Evolutionary conservation across 352 stramenopile genomes (phyloP), one percentile per base, ranked within the genome.

Genomic region (Phytophthora macrochlamydospora): DNA sequence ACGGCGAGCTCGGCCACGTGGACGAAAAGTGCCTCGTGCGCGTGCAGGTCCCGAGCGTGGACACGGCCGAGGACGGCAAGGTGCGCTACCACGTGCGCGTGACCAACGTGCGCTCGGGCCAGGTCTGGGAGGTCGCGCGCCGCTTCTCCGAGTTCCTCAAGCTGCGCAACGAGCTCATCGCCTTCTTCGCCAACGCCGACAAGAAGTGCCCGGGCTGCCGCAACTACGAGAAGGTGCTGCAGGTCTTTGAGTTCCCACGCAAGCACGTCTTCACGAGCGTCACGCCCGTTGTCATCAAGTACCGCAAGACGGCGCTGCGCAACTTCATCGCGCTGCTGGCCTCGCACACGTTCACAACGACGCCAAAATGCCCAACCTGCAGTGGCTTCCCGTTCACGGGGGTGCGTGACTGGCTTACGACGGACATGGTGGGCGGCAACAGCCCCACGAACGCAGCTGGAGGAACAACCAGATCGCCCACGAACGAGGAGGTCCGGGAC

Each of bases 261-360:
- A 95, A 95, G 68, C 87, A 92, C 61, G 70, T 92, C 24, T 95
- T 95, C 67, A 87, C 82, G 29, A 93, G 84, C 73, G 84, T 87
- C 54, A 85, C 83, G 24, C 71, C 77, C 9, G 73, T 85, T 6
- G 87, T 95, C 14, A 78, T 95, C 56, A 91, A 91, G 56, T 93
- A 94, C 66, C 84, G 87, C 30, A 92, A 93, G 61, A 83, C 86
- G 54, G 83, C 85, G 44, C 71, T 95, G 49, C 76, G 79, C 9
- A 79, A 73, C 50, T 95, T 95, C 67, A 56, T 92, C 18, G 73
- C 82, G 11, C 59, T 95, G 59, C 71, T 93, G 0, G 84, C 84
- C 18, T 94, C 85, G 45, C 84, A 95, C 71, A 93, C 84, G 24
- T 95, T 95, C 62, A 92, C 85, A 7, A 82, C 78, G 0, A 82